Conservation (phyloP, 805 yeast species). For the Teunomyces lycoperdinae region DNA sequence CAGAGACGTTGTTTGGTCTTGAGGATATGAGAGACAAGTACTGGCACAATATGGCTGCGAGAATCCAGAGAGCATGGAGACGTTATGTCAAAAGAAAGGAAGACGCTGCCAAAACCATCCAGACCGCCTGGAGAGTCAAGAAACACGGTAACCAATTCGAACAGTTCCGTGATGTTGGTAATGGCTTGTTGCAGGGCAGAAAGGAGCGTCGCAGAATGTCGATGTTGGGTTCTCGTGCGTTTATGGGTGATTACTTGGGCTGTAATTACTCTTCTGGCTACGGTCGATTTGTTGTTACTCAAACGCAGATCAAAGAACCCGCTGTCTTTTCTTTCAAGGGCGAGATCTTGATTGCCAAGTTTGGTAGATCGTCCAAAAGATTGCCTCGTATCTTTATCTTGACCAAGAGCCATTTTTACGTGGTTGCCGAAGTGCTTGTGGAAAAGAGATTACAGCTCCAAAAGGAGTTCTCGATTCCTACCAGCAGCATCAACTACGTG, state of each 20-base stretch:
- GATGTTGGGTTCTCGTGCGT: constrained; percentile 81
- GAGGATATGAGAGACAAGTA: constrained; percentile 96
- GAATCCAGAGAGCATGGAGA: constrained; percentile 97
- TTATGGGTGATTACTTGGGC: constrained; percentile 89
- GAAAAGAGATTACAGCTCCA: constrained; percentile 55
- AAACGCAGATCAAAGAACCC: constrained; percentile 64
- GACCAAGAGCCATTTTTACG: constrained; percentile 58
- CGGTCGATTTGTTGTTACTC: constrained; percentile 72
- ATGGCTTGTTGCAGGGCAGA: constrained; percentile 61
- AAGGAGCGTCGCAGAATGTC: constrained; percentile 91
- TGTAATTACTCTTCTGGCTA: constrained; percentile 68
- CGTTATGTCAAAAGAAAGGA: constrained; percentile 73
- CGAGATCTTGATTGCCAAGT: constrained; percentile 77
- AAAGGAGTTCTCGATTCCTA: constrained; percentile 62
- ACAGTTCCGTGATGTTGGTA: constrained; percentile 83
- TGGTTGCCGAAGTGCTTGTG: constrained; percentile 70
- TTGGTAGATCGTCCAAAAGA: constrained; percentile 88
- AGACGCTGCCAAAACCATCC: constrained; percentile 81
- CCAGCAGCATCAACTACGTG: constrained; percentile 57
- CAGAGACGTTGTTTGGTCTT: constrained; percentile 91
- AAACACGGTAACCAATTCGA: constrained; percentile 80
- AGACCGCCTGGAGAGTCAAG: constrained; percentile 77
- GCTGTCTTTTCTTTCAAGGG: constrained; percentile 81
- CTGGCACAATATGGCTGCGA: constrained; percentile 98
- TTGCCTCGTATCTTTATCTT: constrained; percentile 70